Conservation (phyloP, 352 stramenopile species). For the Globisporangium alternatum region DNA sequence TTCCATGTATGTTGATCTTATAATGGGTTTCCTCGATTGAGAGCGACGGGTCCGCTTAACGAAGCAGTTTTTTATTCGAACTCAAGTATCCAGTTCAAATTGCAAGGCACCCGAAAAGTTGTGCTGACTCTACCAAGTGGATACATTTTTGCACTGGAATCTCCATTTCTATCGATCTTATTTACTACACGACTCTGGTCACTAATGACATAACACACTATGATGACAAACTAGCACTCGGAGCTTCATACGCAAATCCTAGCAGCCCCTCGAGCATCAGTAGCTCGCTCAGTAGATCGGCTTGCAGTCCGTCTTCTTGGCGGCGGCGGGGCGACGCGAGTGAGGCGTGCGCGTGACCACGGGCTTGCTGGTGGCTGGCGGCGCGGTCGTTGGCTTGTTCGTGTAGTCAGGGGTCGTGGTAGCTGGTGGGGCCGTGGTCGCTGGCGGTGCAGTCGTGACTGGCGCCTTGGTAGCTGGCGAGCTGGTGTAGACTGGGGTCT, state of each 20-base stretch:
- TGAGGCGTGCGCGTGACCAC: neutral
- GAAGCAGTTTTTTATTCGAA: no score
- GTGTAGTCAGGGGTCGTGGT: neutral
- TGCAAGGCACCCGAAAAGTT: no score
- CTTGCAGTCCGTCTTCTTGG: constrained; percentile 19
- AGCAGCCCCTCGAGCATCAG: neutral
- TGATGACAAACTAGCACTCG: neutral
- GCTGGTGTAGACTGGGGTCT: constrained; percentile 9
- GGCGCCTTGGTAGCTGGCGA: neutral
- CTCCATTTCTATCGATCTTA: neutral
- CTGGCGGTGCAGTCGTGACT: neutral
- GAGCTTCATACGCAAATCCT: constrained; percentile 5
- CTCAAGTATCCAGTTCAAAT: no score
- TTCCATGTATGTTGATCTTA: no score
- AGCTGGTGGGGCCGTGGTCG: neutral
- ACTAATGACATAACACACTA: neutral
- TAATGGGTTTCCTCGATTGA: no score
- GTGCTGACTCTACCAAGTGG: neutral
- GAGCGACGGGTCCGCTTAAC: no score
- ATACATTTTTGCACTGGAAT: neutral
- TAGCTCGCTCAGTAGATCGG: constrained; percentile 15
- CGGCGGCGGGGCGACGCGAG: neutral
- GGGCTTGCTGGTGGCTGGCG: neutral
- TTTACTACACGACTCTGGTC: neutral
- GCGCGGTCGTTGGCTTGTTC: neutral